Conservation (phyloP, 805 yeast species). For the Starmera dryadoides region DNA sequence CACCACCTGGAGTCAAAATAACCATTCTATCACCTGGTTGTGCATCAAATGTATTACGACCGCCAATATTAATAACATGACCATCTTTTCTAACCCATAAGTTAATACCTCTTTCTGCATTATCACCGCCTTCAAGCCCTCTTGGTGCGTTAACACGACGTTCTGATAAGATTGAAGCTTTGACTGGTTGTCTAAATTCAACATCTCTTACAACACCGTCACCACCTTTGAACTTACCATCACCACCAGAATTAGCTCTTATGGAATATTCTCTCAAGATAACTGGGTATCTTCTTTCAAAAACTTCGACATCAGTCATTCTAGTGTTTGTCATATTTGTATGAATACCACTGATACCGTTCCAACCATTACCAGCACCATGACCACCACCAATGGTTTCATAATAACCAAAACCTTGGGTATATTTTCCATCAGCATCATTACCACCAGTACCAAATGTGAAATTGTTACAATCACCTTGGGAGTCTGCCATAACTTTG, state of each 20-base stretch:
- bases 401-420: constrained; percentile 78
- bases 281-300: constrained; percentile 85
- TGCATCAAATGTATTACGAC: constrained; percentile 56
- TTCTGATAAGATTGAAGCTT: constrained; percentile 79
- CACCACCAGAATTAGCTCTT: constrained; percentile 73
- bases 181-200: constrained; percentile 65
- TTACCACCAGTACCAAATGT: constrained; percentile 83
- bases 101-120: constrained; percentile 69
- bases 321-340: constrained; percentile 93
- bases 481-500: constrained; percentile 88
- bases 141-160: constrained; percentile 81
- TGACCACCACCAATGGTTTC: constrained; percentile 96
- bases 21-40: constrained; percentile 58
- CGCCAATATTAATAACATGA: constrained; percentile 49
- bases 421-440: constrained; percentile 37
- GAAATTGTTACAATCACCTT: constrained; percentile 91
- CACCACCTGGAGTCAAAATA: constrained; percentile 81
- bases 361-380: constrained; percentile 85
- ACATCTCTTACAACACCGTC: constrained; percentile 82
- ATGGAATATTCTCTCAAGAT: constrained; percentile 64
- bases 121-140: constrained; percentile 78
- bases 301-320: constrained; percentile 85
- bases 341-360: constrained; percentile 86
- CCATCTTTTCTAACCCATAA: constrained; percentile 36
- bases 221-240: constrained; percentile 69